These are phyloP conservation scores for Paraglomus brasilianum DNA, from an alignment of 192 early-diverging fungal genomes.

Conservation along the genomic window DNA sequence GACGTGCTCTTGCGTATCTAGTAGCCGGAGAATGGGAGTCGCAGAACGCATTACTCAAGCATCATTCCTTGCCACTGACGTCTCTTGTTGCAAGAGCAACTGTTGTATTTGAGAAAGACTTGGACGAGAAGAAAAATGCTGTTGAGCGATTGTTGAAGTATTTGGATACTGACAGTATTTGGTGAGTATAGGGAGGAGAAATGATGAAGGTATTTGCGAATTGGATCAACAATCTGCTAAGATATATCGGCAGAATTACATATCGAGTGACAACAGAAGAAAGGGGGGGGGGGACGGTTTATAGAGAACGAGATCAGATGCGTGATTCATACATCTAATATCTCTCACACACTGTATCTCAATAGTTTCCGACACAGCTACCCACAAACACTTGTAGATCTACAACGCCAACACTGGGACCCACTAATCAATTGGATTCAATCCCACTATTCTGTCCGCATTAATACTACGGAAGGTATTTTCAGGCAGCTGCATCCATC, in stretches of 20 bases:
- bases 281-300: too few relatives aligned
- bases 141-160: constrained; percentile 77
- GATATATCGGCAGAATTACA: too few relatives aligned
- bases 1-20: constrained; percentile 71
- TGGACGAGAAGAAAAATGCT: constrained; percentile 55
- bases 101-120: constrained; percentile 60
- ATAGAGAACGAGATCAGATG: too few relatives aligned
- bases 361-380: constrained; percentile 73
- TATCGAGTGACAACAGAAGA: too few relatives aligned
- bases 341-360: too few relatives aligned
- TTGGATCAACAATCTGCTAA: too few relatives aligned
- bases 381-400: constrained; percentile 72
- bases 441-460: constrained; percentile 59
- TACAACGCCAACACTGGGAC: constrained; percentile 78
- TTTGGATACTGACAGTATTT: constrained; percentile 86
- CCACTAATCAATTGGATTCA: constrained; percentile 81
- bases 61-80: constrained; percentile 88
- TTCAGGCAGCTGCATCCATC: constrained; percentile 64
- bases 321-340: too few relatives aligned
- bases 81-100: constrained; percentile 85
- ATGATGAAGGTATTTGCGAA: too few relatives aligned
- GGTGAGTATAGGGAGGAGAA: constrained; percentile 37
- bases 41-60: constrained; percentile 74
- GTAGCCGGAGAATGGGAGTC: constrained; percentile 94
- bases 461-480: constrained; percentile 74